phyloP scores from a whole-genome alignment of 768 basidiomycete species.

The Lactarius sanguifluus region DNA sequence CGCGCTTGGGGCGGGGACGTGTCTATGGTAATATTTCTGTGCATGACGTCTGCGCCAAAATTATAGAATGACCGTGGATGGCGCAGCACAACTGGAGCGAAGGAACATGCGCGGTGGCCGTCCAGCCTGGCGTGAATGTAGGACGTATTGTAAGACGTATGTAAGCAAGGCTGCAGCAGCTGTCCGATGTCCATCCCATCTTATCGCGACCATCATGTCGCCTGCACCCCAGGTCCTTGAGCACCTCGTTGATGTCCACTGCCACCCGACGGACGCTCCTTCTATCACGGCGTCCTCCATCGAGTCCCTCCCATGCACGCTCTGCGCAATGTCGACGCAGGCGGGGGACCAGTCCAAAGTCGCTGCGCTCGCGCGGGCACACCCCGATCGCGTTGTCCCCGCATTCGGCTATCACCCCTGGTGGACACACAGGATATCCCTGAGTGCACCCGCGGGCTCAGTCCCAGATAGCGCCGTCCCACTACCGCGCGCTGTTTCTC shows the following conservation, averaged over 20 bases:
- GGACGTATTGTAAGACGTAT: neutral
- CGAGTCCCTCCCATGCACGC: conserved; percentile 56
- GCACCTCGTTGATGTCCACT: conserved; percentile 85
- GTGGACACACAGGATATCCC: conserved; percentile 80
- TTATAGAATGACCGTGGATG: neutral
- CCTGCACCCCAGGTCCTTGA: conserved; percentile 47
- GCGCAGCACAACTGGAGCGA: neutral
- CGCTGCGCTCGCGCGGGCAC: conserved; percentile 55
- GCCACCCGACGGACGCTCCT: conserved; percentile 83
- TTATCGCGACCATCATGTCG: conserved; percentile 19
- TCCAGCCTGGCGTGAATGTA: neutral
- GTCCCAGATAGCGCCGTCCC: conserved; percentile 49
- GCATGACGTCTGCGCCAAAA: conserved; percentile 2
- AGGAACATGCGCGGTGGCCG: conserved; percentile 9
- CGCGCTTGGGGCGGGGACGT: conserved; percentile 49
- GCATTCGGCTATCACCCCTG: conserved; percentile 96
- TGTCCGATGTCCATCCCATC: neutral
- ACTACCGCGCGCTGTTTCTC: conserved; percentile 75
- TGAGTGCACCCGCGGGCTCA: conserved; percentile 34
- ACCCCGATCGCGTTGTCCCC: conserved; percentile 73
- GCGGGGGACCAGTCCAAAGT: conserved; percentile 71
- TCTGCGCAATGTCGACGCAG: conserved; percentile 82
- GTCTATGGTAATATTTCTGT: conserved; percentile 30
- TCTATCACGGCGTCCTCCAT: conserved; percentile 46
- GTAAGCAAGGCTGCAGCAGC: conserved; percentile 2